Evolutionary conservation across 148 eudicot genomes (phyloP).

Genomic region (Polygonum aviculare): DNA sequence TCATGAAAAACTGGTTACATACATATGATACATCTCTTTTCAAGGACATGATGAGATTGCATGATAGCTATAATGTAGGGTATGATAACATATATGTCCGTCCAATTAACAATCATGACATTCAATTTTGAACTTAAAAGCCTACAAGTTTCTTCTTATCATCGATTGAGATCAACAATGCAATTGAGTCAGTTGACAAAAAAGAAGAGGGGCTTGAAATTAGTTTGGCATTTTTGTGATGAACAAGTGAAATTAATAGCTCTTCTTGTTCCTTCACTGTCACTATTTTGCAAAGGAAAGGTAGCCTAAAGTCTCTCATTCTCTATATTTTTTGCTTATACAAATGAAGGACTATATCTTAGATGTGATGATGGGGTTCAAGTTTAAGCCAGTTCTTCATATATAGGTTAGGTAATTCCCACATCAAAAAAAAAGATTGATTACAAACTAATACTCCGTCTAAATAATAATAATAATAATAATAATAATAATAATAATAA

Average conservation of each 20-base stretch:
- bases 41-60: conserved; percentile 1
- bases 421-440: no score
- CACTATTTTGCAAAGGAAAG: not conserved
- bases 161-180: not conserved
- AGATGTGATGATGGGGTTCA: no score
- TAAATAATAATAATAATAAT: no score
- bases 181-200: not conserved
- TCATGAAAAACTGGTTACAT: not conserved
- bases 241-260: not conserved
- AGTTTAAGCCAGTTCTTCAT: no score
- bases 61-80: not conserved
- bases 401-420: no score
- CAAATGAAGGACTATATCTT: not conserved
- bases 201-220: not conserved
- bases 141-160: not conserved
- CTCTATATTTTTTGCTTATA: not conserved
- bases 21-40: not conserved
- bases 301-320: not conserved
- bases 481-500: no score
- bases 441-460: no score
- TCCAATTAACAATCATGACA: conserved; percentile 5
- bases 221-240: not conserved
- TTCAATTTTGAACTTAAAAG: not conserved
- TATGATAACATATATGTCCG: not conserved
- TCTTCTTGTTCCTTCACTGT: not conserved